Evolutionary conservation across 2,329 filamentous ascomycete species (phyloP).

Genomic region (Remersonia thermophila): DNA sequence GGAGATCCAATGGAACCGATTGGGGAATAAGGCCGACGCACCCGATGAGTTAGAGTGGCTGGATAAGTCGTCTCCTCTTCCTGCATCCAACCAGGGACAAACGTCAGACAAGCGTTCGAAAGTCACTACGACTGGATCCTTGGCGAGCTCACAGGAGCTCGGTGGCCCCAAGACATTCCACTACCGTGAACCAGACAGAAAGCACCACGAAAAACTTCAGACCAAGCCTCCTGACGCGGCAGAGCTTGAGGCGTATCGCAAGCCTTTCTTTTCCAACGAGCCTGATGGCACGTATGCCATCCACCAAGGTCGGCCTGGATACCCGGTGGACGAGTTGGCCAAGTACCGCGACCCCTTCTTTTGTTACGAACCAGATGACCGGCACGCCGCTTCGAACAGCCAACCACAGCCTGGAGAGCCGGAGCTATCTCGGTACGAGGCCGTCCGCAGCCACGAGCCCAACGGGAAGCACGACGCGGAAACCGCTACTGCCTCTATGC

Average conservation of each 20-base stretch:
- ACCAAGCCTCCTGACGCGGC: constrained; percentile 3
- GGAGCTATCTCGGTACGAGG: constrained; percentile 11
- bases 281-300: constrained; percentile 12
- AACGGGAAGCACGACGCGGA: constrained; percentile 16
- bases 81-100: too few species aligned
- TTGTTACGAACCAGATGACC: constrained; percentile 27
- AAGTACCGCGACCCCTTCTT: constrained; percentile 12
- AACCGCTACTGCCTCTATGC: constrained; percentile 1
- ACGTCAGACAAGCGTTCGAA: too few species aligned
- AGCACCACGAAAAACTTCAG: too few species aligned
- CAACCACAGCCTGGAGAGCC: constrained; percentile 18
- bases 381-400: constrained; percentile 20
- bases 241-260: constrained; percentile 21
- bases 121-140: too few species aligned
- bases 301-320: constrained; percentile 10
- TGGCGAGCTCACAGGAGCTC: too few species aligned
- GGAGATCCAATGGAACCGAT: too few species aligned
- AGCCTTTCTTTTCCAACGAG: constrained; percentile 20
- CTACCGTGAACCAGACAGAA: constrained; percentile 1
- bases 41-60: too few species aligned
- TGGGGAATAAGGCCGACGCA: too few species aligned
- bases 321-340: constrained; percentile 27
- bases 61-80: too few species aligned
- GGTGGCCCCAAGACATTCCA: too few species aligned
- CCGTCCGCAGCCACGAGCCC: constrained; percentile 17